phyloP scores from a whole-genome alignment of 2,329 filamentous ascomycete genomes.

The Sarocladium strictum region DNA sequence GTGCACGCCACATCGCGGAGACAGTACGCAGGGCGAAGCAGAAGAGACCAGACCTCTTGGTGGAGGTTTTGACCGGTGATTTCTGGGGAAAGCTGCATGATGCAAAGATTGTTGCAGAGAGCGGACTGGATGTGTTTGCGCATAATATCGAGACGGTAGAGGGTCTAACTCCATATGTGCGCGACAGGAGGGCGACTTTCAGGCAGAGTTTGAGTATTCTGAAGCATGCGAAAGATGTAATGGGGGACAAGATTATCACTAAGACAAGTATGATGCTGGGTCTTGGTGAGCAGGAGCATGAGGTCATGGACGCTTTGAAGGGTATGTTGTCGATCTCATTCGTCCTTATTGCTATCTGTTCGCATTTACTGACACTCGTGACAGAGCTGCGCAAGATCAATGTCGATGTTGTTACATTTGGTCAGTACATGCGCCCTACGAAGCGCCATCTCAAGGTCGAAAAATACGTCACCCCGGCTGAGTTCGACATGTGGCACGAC shows the following conservation, averaged over 20 bases:
- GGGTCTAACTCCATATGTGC: constrained; percentile 79
- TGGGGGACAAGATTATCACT: constrained; percentile 74
- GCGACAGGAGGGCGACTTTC: constrained; percentile 86
- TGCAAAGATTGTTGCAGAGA: constrained; percentile 77
- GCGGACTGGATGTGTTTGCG: constrained; percentile 90
- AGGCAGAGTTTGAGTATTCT: constrained; percentile 77
- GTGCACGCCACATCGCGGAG: constrained; percentile 84
- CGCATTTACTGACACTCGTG: constrained; percentile 5
- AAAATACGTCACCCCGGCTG: constrained; percentile 85
- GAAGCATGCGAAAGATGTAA: constrained; percentile 71
- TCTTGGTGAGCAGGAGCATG: constrained; percentile 82
- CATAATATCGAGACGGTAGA: constrained; percentile 97
- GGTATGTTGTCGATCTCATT: constrained; percentile 42
- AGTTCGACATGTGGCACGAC: constrained; percentile 87
- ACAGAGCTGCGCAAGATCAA: constrained; percentile 69
- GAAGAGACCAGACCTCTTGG: constrained; percentile 69
- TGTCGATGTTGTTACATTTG: constrained; percentile 95
- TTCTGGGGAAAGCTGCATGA: constrained; percentile 80
- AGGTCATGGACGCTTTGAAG: constrained; percentile 72
- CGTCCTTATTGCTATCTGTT: neutral
- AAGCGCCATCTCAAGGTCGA: constrained; percentile 97
- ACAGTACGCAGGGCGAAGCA: constrained; percentile 91
- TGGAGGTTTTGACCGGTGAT: constrained; percentile 83
- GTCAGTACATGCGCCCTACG: constrained; percentile 99
- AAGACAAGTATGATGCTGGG: constrained; percentile 98